Base-by-base conservation (phyloP, 2,329 filamentous ascomycete genomes). In the Colletotrichum orchidophilum region DNA sequence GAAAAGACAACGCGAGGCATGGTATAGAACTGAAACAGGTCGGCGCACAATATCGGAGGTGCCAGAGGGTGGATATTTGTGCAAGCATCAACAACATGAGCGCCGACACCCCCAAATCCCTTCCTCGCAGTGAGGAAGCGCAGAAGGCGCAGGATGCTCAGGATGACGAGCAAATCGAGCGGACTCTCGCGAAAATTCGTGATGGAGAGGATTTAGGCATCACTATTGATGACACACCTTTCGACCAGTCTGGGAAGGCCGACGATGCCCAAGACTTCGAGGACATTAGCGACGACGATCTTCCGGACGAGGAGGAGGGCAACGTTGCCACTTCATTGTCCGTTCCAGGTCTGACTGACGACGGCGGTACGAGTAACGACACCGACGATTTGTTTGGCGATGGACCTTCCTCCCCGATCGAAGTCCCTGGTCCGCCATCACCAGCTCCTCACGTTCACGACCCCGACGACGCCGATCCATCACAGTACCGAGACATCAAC, bases 191-290 rank as follows among this genome's bases (percentile, higher is more conserved):
- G 29, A 80, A 83, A 61, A 82, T 81, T 49, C 81, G 84, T 71
- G 80, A 83, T 66, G 80, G 80, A 35, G 77, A 76, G 13, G 81
- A 77, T 24, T 77, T 83, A 13, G 81, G 80, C 9, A 77, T 84
- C 5, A 81, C 83, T 61, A 78, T 90, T 70, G 82, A 86, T 33
- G 79, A 83, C 61, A 82, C 81, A 63, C 79, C 85, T 27, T 88
- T 92, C 73, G 90, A 91, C 74, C 86, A 90, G 74, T 85, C 86
- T 7, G 93, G 94, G 80, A 99, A 99, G 81, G 96, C 95, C 65
- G 95, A 95, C 71, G 94, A 98, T 82, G 96, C 96, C 50, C 84
- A 96, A 73, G 96, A 99, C 78, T 99, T 87, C 76, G 94, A 94
- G 78, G 94, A 97, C 78, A 95, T 98, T 73, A 93, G 93, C 74